Base-by-base conservation (phyloP, 106 monocot genomes). In the Gastrodia elata region DNA sequence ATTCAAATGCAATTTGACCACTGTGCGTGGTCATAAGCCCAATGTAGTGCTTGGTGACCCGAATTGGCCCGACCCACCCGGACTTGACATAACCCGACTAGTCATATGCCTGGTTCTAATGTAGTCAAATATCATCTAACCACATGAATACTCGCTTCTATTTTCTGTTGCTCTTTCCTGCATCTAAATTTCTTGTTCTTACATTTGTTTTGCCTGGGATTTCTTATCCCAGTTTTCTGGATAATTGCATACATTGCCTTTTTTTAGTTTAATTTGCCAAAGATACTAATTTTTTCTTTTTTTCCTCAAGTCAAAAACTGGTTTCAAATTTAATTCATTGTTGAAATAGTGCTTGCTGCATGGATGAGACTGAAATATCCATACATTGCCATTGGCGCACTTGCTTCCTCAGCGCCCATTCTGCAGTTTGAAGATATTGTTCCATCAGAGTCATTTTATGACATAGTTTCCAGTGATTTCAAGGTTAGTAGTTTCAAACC, bases 321-420 rank as follows among this genome's bases (percentile, higher is more conserved):
- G 32, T 49, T 61, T 71, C 8, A 0, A 33, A 25, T 15, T 14
- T 14, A 67, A 30, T 22, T 64, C 11, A 34, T 20, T 65, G 20
- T 71, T 73, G 57, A 38, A 71, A 75, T 34, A 95, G 96, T 96
- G 96, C 20, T 96, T 68, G 96, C 96, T 84, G 87, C 90, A 68
- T 96, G 96, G 96, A 92, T 96, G 89, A 87, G 92, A 77, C 79
- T 92, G 38, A 96, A 92, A 70, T 96, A 92, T 74, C 89, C 95
- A 57, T 87, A 92, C 70, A 82, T 96, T 83, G 92, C 90, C 38
- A 86, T 92, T 46, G 96, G 92, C 35, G 96, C 96, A 59, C 82
- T 96, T 68, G 89, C 96, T 28, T 92, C 96, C 0, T 96, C 96
- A n/a, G 92, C 96, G 39, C 96, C 92, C 28, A 96, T 96, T 75